Percentiles rank a stretch among this genome's conserved stretches.
Conservation (phyloP, 2,329 filamentous ascomycete genomes). For the Aaosphaeria arxii region DNA sequence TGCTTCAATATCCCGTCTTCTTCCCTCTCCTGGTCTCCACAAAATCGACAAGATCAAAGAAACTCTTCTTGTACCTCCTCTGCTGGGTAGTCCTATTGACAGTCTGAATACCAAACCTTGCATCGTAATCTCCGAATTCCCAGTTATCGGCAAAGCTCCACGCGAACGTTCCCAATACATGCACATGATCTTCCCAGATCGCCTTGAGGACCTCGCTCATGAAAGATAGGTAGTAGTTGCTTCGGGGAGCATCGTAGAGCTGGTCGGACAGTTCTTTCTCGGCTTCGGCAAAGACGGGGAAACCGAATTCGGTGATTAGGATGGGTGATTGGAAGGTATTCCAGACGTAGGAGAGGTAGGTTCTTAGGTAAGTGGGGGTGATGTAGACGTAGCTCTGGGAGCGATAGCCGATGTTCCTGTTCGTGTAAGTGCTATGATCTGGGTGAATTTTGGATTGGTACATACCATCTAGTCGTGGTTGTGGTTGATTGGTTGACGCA, state of each 20-base stretch:
- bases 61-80: conserved; percentile 36
- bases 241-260: conserved; percentile 26
- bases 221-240: conserved; percentile 32
- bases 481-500: conserved; percentile 32
- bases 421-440: conserved; percentile 33
- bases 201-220: conserved; percentile 32
- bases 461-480: conserved; percentile 31
- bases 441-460: conserved; percentile 12
- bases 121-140: conserved; percentile 30
- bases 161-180: conserved; percentile 33
- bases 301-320: conserved; percentile 35
- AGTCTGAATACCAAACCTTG: conserved; percentile 34
- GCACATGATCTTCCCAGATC: conserved; percentile 28
- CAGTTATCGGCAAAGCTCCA: conserved; percentile 39
- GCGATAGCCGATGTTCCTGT: conserved; percentile 35
- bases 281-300: conserved; percentile 34
- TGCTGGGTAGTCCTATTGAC: conserved; percentile 38
- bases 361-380: conserved; percentile 3
- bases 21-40: too few species aligned
- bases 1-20: too few species aligned
- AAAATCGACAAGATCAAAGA: conserved; percentile 34
- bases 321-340: background rate
- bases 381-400: conserved; percentile 33
- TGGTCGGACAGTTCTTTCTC: conserved; percentile 28
- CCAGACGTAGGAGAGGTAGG: background rate